Conservation (phyloP, 208 protist genomes). For the Porcisia deanei region DNA sequence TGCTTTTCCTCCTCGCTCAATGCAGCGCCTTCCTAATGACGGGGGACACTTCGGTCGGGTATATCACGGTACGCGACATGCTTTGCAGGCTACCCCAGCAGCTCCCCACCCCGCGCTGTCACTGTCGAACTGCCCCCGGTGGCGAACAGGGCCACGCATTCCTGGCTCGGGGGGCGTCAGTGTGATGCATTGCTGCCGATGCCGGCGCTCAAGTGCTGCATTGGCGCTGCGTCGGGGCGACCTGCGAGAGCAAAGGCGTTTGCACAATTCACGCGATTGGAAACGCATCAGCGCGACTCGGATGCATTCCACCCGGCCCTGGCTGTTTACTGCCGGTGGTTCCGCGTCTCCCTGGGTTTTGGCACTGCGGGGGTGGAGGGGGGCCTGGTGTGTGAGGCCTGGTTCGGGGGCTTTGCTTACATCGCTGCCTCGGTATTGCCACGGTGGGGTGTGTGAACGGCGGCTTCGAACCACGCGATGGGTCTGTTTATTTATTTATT, state of each 20-base stretch:
- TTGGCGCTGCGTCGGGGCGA: neutral
- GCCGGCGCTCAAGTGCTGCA: neutral
- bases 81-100: neutral
- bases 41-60: neutral
- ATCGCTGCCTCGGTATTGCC: neutral
- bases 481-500: neutral
- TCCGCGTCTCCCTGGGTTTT: neutral
- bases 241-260: neutral
- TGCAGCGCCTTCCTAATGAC: neutral
- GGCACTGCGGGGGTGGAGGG: neutral
- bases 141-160: neutral
- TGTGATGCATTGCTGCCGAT: neutral
- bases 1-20: neutral
- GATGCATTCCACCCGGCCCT: neutral
- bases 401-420: neutral
- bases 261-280: neutral
- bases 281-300: neutral
- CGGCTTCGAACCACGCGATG: neutral
- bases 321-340: neutral
- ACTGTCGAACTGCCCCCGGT: neutral
- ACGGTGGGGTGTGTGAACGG: neutral
- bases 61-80: neutral
- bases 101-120: neutral
- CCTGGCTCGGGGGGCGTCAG: neutral
- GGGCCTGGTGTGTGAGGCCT: neutral